Base-by-base conservation (phyloP, 2,329 filamentous ascomycete genomes). In the Botryotinia calthae region DNA sequence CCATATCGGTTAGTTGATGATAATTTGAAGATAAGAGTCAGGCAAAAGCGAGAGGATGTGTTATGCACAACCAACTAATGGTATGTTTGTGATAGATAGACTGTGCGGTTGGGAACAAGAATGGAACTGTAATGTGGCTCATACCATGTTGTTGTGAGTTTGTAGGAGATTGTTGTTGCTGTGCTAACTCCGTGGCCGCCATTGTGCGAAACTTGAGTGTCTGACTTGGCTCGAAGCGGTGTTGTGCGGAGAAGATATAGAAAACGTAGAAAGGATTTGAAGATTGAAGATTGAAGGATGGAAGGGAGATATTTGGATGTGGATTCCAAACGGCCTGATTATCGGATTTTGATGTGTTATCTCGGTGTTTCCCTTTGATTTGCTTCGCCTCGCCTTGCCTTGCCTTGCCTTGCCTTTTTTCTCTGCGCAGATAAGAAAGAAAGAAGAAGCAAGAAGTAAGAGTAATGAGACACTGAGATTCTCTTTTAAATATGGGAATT, bases 111-210 rank as follows among this genome's bases (percentile, higher is more conserved):
- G 65, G 34, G 69, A 64, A 25, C 22, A 68, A 25, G 68, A 68
- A 54, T 58, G 63, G 59, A 63, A 59, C 44, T 61, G 70, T 37
- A 20, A 69, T 56, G 62, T 56, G 67, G 73, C 65, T 78, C 81
- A 74, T 82, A 86, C 85, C 85, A 78, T 85, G 68, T 70, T 58
- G 44, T 62, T 70, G 68, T 63, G 58, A 70, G 44, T 20, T 48
- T 8, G 40, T 25, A 62, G 54, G 42, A 46, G 69, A 54, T 71
- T 56, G 84, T 75, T 82, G 80, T 79, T 82, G 82, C 44, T 82
- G 77, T 71, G 83, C 77, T 69, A 79, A 76, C 70, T 84, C 82
- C n/a, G 80, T 79, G 28, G 81, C 81, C 54, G 83, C 82, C 82
- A 84, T 84, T 73, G 65, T 75, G 70, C 42, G 56, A 44, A 20